phyloP scores from a whole-genome alignment of 2,329 filamentous ascomycete species.

The Fonsecaea nubica region DNA sequence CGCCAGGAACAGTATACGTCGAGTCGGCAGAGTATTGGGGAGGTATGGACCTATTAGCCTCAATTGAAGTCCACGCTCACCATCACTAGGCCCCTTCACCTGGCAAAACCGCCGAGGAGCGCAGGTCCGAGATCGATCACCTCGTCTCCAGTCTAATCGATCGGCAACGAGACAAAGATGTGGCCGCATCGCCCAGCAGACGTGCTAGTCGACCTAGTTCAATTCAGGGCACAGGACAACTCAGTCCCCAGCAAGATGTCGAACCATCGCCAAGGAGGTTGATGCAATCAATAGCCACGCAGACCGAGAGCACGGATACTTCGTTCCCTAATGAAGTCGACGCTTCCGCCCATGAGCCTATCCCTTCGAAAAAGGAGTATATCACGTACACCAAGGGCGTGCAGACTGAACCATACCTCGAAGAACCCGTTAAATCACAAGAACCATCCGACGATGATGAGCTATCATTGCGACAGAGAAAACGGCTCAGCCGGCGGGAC shows the following conservation, averaged over 20 bases:
- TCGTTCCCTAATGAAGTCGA: conserved; percentile 81
- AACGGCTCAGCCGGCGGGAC: conserved; percentile 78
- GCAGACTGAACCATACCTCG: conserved; percentile 71
- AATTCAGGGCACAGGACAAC: conserved; percentile 78
- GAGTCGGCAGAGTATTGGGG: conserved; percentile 72
- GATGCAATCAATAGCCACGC: conserved; percentile 61
- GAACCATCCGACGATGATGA: conserved; percentile 71
- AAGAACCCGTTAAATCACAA: conserved; percentile 54
- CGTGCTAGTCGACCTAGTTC: conserved; percentile 80
- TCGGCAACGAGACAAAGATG: conserved; percentile 57
- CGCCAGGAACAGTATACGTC: conserved; percentile 76
- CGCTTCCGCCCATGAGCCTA: conserved; percentile 59
- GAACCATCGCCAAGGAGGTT: conserved; percentile 48
- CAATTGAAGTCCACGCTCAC: conserved; percentile 19
- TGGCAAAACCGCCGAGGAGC: conserved; percentile 36
- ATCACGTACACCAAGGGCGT: conserved; percentile 98
- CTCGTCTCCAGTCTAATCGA: conserved; percentile 86
- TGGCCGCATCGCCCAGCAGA: conserved; percentile 47
- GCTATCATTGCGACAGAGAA: conserved; percentile 65
- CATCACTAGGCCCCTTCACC: conserved; percentile 33
- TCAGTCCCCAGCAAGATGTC: conserved; percentile 71
- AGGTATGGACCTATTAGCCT: conserved; percentile 62
- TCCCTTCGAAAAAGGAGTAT: conserved; percentile 67
- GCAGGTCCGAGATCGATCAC: conserved; percentile 60
- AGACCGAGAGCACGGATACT: conserved; percentile 75